Evolutionary conservation across 345 rosid genomes (phyloP), one percentile per base, ranked within the genome.

Genomic region (Zanthoxylum bungeanum): DNA sequence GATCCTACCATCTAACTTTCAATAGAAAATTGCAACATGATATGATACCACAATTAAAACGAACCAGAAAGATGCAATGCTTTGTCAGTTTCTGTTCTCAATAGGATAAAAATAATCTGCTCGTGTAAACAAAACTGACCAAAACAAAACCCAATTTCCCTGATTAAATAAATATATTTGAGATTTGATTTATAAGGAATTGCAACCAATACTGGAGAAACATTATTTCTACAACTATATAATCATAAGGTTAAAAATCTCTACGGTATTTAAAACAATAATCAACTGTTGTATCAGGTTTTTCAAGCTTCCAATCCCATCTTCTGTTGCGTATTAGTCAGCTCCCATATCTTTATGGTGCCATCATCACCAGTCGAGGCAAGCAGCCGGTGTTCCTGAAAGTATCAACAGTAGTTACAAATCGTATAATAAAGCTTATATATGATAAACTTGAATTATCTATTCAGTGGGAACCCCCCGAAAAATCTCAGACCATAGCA

Each of bases 361-460:
- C 89, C 93, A 71, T 94, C 97, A 70, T 94, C 98, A 57, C 98
- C 85, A 1, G 88, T 85, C 39, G 98, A 94, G 11, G 98, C 98
- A 74, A 94, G 87, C 24, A 90, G 77, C 47, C 82, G 83, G 42
- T 59, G 79, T 52, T 78, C 90, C 90, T 90, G 88, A 34, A 71
- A 69, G 22, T 34, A 56, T 49, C 65, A 60, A 70, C 37, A 51
- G 68, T 30, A 53, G 30, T 4, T 30, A 11, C 21, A 30, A 17
- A 52, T 46, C 22, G 6, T 21, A 14, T 11, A 11, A 52, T 16
- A 36, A 39, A 55, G 0, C 2, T 44, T 46, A 4, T 19, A 31
- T 33, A 21, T n/a, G 4, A 21, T 17, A 56, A 55, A 42, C 53
- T 25, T 40, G 52, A 39, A 11, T 28, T 28, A 27, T 40, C 61